A percentile compares a stretch with the other conserved stretches of the same genome.
Conservation (phyloP, 176 grass and related monocot genomes). For the Avena atlantica region DNA sequence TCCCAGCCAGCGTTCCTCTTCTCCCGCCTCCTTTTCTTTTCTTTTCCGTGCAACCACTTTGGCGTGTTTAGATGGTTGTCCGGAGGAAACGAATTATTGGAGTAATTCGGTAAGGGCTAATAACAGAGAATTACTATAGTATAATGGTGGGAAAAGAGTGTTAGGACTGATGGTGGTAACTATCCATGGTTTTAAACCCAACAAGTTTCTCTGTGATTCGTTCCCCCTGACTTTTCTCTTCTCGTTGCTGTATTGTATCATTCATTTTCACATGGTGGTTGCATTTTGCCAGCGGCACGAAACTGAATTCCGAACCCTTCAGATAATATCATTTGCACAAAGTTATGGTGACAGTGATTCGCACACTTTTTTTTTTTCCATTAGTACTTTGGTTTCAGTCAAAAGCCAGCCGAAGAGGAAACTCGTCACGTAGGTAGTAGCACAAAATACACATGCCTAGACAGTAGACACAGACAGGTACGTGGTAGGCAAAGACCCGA, state of each 20-base stretch:
- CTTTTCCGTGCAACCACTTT: neutral
- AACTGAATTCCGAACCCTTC: neutral
- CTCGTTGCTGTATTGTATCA: neutral
- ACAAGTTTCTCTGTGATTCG: slow-evolving; percentile 2
- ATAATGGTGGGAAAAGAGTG: neutral
- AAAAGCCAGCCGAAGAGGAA: neutral
- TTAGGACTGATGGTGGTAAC: slow-evolving; percentile 6
- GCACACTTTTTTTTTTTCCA: no score
- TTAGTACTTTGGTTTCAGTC: neutral
- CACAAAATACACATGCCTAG: neutral
- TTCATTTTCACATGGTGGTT: neutral
- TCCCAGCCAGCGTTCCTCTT: neutral
- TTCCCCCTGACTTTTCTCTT: neutral
- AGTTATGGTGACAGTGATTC: neutral
- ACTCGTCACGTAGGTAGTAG: neutral
- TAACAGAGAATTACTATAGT: neutral
- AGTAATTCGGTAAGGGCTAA: neutral
- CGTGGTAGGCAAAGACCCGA: no score
- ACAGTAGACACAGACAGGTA: no score
- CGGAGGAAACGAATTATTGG: neutral
- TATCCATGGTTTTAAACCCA: neutral
- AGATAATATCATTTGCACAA: neutral
- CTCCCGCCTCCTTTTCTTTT: neutral
- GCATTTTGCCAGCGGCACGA: neutral
- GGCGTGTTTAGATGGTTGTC: neutral